These are phyloP conservation scores for Penicillium turbatum DNA, from an alignment of 495 filamentous ascomycete genomes.

Conservation along the genomic window DNA sequence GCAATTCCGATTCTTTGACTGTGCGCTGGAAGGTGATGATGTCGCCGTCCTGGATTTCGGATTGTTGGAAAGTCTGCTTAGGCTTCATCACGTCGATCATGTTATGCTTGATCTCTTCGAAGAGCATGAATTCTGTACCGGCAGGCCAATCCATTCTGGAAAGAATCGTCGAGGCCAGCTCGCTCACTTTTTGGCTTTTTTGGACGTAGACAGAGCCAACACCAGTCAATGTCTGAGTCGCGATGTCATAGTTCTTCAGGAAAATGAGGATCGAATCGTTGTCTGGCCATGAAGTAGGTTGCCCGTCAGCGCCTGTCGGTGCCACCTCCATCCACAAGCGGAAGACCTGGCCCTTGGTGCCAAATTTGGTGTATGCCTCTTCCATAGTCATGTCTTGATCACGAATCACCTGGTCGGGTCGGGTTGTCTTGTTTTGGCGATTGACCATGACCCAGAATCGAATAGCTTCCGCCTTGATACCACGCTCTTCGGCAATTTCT, in stretches of 20 bases:
- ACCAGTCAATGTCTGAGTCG: constrained; percentile 68
- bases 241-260: constrained; percentile 84
- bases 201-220: constrained; percentile 79
- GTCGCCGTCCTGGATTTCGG: constrained; percentile 95
- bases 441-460: constrained; percentile 97
- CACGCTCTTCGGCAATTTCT: constrained; percentile 63
- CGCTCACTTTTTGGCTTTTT: constrained; percentile 79
- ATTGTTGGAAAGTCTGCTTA: constrained; percentile 79
- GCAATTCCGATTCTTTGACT: constrained; percentile 57
- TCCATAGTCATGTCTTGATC: constrained; percentile 78
- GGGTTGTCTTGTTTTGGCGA: constrained; percentile 92
- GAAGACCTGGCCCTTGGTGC: constrained; percentile 67
- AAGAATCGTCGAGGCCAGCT: constrained; percentile 74
- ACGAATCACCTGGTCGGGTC: constrained; percentile 80
- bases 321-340: constrained; percentile 82
- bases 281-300: constrained; percentile 58
- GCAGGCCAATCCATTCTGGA: constrained; percentile 84
- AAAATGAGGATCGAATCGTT: constrained; percentile 74
- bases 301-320: constrained; percentile 62
- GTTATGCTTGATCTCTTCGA: constrained; percentile 93
- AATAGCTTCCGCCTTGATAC: constrained; percentile 53
- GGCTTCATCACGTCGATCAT: constrained; percentile 96
- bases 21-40: constrained; percentile 88
- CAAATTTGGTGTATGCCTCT: constrained; percentile 65
- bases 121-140: constrained; percentile 61